Evolutionary conservation across 805 yeast species (phyloP).

Genomic region (Cyberlindnera saturnus): DNA sequence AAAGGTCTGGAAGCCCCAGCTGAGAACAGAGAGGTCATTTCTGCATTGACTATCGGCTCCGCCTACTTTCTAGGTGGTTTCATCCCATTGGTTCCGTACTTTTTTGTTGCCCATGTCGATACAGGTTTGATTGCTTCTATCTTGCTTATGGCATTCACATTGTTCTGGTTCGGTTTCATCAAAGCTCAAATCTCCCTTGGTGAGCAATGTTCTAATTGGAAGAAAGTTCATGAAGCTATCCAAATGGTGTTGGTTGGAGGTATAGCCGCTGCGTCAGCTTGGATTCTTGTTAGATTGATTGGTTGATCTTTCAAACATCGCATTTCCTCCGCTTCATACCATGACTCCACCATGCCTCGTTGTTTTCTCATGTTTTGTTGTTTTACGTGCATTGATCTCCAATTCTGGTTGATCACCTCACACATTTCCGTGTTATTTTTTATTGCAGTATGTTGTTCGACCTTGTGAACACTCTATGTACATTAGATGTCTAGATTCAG

Average conservation of each 20-base stretch:
- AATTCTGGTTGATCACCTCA: not conserved
- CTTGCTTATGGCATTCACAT: slow-evolving; percentile 75
- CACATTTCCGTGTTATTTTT: no score
- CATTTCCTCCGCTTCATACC: not conserved
- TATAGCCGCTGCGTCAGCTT: slow-evolving; percentile 96
- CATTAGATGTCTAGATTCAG: no score
- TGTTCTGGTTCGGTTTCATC: slow-evolving; percentile 79
- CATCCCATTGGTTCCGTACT: slow-evolving; percentile 86
- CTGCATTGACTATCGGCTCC: slow-evolving; percentile 85
- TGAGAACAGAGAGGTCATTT: slow-evolving; percentile 79
- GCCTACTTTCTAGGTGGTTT: slow-evolving; percentile 91
- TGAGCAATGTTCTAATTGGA: slow-evolving; percentile 53
- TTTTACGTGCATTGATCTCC: not conserved
- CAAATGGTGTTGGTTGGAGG: slow-evolving; percentile 96
- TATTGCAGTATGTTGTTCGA: no score
- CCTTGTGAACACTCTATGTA: no score
- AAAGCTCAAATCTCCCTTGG: slow-evolving; percentile 87
- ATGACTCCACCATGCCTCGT: not conserved
- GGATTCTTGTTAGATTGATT: slow-evolving; percentile 79
- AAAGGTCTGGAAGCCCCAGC: slow-evolving; percentile 95
- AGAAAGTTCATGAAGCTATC: slow-evolving; percentile 69
- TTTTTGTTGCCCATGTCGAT: slow-evolving; percentile 70
- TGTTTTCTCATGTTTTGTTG: not conserved
- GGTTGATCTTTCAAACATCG: slow-evolving; percentile 31
- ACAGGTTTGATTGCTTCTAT: slow-evolving; percentile 73